phyloP scores from a whole-genome alignment of 208 protist genomes.

The Trichomonas gallinae region DNA sequence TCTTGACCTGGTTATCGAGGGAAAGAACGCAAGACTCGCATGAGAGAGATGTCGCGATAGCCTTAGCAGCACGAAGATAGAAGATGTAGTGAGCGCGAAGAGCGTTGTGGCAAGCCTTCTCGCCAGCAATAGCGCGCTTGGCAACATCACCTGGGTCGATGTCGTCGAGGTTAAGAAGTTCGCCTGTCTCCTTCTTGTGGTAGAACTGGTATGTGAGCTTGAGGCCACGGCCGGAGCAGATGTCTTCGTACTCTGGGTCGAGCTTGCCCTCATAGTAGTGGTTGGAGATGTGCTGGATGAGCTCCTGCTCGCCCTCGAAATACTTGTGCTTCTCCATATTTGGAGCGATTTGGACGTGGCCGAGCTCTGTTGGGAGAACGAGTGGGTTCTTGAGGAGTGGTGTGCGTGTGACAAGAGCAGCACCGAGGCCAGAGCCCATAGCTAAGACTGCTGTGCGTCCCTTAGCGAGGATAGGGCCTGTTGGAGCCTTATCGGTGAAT shows the following conservation, averaged over 20 bases:
- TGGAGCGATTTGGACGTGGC: background rate
- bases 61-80: background rate
- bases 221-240: background rate
- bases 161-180: background rate
- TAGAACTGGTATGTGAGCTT: background rate
- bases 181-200: background rate
- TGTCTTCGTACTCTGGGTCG: background rate
- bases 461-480: background rate
- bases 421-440: background rate
- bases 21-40: background rate
- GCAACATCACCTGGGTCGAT: background rate
- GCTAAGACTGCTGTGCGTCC: background rate
- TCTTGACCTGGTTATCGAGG: slow-evolving; percentile 13
- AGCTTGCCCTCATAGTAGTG: background rate
- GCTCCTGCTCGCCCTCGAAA: background rate
- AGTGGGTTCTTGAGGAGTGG: background rate
- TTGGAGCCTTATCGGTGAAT: background rate
- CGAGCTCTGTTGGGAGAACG: background rate
- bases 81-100: background rate
- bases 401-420: background rate
- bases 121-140: background rate
- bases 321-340: background rate
- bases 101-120: background rate
- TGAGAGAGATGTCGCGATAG: background rate
- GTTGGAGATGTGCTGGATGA: background rate